Percentiles rank a stretch among this genome's conserved stretches.
Evolutionary conservation across 2,329 filamentous ascomycete species (phyloP).

Genomic region (Xylariaceae sp.): DNA sequence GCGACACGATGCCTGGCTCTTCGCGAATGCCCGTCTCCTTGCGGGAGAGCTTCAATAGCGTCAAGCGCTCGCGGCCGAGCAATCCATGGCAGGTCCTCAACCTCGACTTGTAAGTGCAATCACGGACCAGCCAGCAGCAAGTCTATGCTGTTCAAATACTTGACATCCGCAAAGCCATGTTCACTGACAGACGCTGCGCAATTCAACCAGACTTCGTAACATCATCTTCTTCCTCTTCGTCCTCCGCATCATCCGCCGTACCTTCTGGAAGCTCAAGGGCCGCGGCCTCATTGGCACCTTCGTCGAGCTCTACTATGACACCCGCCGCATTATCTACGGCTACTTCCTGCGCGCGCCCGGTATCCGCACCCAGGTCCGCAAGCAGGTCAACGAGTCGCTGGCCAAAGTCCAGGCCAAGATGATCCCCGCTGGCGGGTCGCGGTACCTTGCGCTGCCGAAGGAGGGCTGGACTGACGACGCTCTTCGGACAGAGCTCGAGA

Average conservation of each 20-base stretch:
- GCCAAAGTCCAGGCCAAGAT: conserved; percentile 80
- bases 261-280: conserved; percentile 80
- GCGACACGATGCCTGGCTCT: conserved; percentile 53
- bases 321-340: conserved; percentile 73
- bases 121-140: background rate
- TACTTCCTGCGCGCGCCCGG: conserved; percentile 83
- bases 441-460: conserved; percentile 73
- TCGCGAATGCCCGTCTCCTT: conserved; percentile 69
- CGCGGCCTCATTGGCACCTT: conserved; percentile 80
- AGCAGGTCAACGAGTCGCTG: conserved; percentile 76
- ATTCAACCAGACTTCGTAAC: conserved; percentile 64
- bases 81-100: conserved; percentile 59
- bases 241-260: conserved; percentile 74
- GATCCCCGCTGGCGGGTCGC: conserved; percentile 66
- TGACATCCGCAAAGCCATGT: too few relatives aligned
- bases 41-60: conserved; percentile 59
- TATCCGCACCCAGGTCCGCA: conserved; percentile 78
- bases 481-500: conserved; percentile 73
- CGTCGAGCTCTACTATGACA: conserved; percentile 66
- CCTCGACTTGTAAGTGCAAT: conserved; percentile 60
- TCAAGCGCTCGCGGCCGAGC: conserved; percentile 52
- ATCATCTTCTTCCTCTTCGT: conserved; percentile 86
- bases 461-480: conserved; percentile 79
- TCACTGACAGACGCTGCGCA: too few relatives aligned
- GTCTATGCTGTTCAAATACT: too few relatives aligned